phyloP scores from a whole-genome alignment of 495 filamentous ascomycete species.

The Pyronema domesticum region DNA sequence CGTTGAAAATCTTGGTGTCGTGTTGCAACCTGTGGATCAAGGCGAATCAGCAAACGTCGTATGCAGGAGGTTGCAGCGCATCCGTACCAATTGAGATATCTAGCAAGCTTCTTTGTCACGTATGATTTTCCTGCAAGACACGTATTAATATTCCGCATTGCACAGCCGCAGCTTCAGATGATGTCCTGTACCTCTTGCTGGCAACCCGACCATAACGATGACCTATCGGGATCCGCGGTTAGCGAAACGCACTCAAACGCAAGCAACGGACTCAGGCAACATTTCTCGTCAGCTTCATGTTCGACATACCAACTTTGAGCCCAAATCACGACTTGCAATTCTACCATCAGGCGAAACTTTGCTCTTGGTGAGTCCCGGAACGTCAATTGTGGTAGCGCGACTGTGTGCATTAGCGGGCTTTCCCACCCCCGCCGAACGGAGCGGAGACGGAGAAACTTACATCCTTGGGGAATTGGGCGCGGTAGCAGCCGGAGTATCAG shows the following conservation, averaged over 20 bases:
- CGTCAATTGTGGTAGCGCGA: constrained; percentile 70
- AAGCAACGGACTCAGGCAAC: neutral
- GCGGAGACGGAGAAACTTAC: constrained; percentile 29
- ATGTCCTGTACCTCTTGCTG: constrained; percentile 41
- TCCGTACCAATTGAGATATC: constrained; percentile 62
- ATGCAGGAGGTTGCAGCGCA: neutral
- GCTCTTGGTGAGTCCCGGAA: constrained; percentile 75
- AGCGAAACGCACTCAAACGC: neutral
- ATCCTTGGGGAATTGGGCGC: constrained; percentile 54
- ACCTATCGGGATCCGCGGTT: constrained; percentile 22
- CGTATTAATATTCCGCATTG: neutral
- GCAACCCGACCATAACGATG: constrained; percentile 95
- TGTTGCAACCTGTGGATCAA: constrained; percentile 51
- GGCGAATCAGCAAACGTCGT: neutral
- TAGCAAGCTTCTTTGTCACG: constrained; percentile 90
- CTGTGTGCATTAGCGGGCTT: constrained; percentile 21
- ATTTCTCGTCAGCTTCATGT: too few relatives aligned
- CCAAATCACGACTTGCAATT: constrained; percentile 81
- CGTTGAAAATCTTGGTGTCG: constrained; percentile 88
- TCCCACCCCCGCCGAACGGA: neutral
- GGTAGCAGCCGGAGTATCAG: constrained; percentile 52
- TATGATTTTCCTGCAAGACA: constrained; percentile 56
- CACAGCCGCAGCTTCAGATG: neutral
- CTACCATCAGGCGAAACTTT: constrained; percentile 85
- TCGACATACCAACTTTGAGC: constrained; percentile 52